phyloP scores from a whole-genome alignment of 2,329 filamentous ascomycete species.

The Diaporthe vexans region DNA sequence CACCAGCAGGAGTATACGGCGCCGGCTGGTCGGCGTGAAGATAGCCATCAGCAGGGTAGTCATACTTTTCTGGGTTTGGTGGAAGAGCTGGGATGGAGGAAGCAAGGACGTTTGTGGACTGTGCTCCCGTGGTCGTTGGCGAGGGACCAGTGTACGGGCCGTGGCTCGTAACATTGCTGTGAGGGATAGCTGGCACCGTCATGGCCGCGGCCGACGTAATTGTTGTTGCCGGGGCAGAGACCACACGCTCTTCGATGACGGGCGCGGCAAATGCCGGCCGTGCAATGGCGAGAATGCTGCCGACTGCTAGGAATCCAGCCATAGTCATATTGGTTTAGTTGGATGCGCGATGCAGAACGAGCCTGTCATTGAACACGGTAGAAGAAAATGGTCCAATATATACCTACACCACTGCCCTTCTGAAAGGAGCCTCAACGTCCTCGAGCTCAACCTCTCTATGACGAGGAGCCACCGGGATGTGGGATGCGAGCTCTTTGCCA shows the following conservation, averaged over 20 bases:
- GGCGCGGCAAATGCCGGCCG: conserved; percentile 49
- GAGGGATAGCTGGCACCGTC: conserved; percentile 51
- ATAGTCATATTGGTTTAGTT: conserved; percentile 10
- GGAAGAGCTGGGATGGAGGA: conserved; percentile 70
- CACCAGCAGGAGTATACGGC: conserved; percentile 80
- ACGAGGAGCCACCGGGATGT: conserved; percentile 9
- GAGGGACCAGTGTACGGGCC: conserved; percentile 76
- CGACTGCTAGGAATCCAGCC: conserved; percentile 34
- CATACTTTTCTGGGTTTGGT: conserved; percentile 72
- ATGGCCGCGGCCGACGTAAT: conserved; percentile 48
- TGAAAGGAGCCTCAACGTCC: not conserved
- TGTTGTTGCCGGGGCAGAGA: conserved; percentile 54
- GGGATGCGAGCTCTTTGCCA: not conserved
- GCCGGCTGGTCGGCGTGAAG: conserved; percentile 78
- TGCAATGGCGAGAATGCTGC: conserved; percentile 44
- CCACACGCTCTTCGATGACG: conserved; percentile 43
- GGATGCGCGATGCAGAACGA: not conserved
- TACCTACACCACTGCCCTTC: not conserved
- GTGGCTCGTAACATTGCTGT: conserved; percentile 74
- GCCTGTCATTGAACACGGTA: accelerated
- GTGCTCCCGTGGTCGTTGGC: conserved; percentile 77
- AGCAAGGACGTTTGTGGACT: conserved; percentile 70
- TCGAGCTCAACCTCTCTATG: conserved; percentile 3
- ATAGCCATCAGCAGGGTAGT: conserved; percentile 79
- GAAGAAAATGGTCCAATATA: not conserved